Base-by-base conservation (phyloP, 2,329 filamentous ascomycete species). In the Penicillium italicum region DNA sequence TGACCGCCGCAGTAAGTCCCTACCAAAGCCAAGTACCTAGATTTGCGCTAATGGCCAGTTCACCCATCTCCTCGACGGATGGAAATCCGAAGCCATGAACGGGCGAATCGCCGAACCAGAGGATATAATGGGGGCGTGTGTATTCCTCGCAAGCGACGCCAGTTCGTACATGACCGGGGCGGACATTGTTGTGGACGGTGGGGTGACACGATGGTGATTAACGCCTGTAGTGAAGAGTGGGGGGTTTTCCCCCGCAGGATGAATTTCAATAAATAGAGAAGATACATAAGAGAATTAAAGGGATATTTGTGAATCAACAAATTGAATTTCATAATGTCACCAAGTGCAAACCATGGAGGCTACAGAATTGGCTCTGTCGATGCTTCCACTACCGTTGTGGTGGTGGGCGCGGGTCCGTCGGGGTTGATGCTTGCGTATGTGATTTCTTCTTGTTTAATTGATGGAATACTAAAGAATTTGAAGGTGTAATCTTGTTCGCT, bases 401-500 rank as follows among this genome's bases (percentile, higher is more conserved):
- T 79, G 16, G 69, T 74, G 26, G 76, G 76, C 14, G 76, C 76
- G 22, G 76, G 76, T 2, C 76, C 76, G 8, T 72, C 76, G 5
- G 76, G 77, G 5, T 60, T 79, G 40, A 78, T 79, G 76, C 67
- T 75, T 10, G 71, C 69, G 68, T 75, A 66, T 46, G 69, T 61
- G 11, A 14, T 2, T 16, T 37, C 16, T 5, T 16, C n/a, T 18
- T 55, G 62, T 62, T 62, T 10, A 66, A 62, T 60, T 56, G 63
- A 55, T 58, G 55, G 10, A 22, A 50, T 59, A 42, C 55, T 64
- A 53, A 66, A 52, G 8, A 10, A 43, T 31, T 28, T n/a, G 52
- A 61, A 82, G 80, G 14, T 77, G 78, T 33, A 80, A 83, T 61
- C 76, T 90, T 34, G 81, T 82, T 18, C 80, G 86, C 9, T 88